Conservation (phyloP, 1,284 basidiomycete genomes). For the Fomitopsis pinicola region DNA sequence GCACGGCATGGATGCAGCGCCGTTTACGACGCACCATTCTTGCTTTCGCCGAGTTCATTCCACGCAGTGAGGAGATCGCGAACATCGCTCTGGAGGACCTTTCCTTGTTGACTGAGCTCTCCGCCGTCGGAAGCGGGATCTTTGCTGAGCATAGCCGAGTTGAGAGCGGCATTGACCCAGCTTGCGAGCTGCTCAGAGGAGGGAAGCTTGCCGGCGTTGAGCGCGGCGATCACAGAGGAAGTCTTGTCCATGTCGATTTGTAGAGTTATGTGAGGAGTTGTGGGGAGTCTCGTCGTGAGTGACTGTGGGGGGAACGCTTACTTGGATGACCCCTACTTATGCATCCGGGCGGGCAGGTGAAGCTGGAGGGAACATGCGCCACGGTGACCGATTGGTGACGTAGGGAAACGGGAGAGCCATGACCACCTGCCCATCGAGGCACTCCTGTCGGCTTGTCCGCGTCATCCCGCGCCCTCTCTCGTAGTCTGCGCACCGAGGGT, state of each 20-base stretch:
- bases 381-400: not conserved
- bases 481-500: not conserved
- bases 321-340: not conserved
- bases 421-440: not conserved
- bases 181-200: slow-evolving; percentile 47
- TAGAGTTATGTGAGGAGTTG: not conserved
- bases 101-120: slow-evolving; percentile 49
- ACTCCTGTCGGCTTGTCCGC: not conserved
- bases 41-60: slow-evolving; percentile 45
- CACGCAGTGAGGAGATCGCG: slow-evolving; percentile 49
- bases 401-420: not conserved
- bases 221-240: slow-evolving; percentile 53
- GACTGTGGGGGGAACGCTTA: not conserved
- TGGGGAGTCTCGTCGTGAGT: not conserved
- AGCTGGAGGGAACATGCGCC: not conserved
- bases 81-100: slow-evolving; percentile 42
- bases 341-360: not conserved
- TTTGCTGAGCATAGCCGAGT: slow-evolving; percentile 40
- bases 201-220: slow-evolving; percentile 64
- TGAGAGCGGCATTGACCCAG: slow-evolving; percentile 47
- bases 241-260: slow-evolving; percentile 48
- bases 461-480: too few species aligned
- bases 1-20: not conserved
- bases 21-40: slow-evolving; percentile 41
- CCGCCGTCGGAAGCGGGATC: slow-evolving; percentile 33